A percentile compares a stretch with the other conserved stretches of the same genome.
Evolutionary conservation across 805 yeast genomes (phyloP).

Genomic region (Ogataea paraovalis): DNA sequence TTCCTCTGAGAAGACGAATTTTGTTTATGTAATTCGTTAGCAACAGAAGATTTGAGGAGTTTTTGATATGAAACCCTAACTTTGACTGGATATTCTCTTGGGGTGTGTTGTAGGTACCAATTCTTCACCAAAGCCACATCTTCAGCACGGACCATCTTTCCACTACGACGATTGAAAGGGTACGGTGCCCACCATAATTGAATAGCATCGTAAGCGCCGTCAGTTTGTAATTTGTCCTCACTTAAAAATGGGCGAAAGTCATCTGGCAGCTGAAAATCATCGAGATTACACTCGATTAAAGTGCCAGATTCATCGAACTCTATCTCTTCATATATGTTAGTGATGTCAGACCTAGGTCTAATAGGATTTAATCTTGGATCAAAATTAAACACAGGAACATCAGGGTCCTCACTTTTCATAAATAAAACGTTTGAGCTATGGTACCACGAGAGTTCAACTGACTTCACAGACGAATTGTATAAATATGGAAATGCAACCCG

Average conservation of each 20-base stretch:
- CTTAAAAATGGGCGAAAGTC: slow-evolving; percentile 50
- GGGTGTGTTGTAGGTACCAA: slow-evolving; percentile 74
- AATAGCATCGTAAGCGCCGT: slow-evolving; percentile 53
- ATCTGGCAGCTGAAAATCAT: slow-evolving; percentile 39
- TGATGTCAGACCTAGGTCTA: slow-evolving; percentile 21
- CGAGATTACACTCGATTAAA: slow-evolving; percentile 32
- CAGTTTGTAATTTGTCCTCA: slow-evolving; percentile 41
- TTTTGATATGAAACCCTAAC: slow-evolving; percentile 87
- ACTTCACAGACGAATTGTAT: slow-evolving; percentile 72
- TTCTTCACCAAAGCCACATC: slow-evolving; percentile 81
- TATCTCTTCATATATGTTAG: slow-evolving; percentile 12
- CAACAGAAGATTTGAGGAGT: slow-evolving; percentile 69
- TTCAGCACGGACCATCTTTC: slow-evolving; percentile 73
- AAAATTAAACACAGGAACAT: slow-evolving; percentile 52
- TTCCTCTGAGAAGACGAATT: slow-evolving; percentile 43
- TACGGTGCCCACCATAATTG: slow-evolving; percentile 75
- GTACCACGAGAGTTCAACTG: slow-evolving; percentile 60
- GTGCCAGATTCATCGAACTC: slow-evolving; percentile 25
- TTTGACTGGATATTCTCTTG: slow-evolving; percentile 60
- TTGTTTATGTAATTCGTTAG: slow-evolving; percentile 61
- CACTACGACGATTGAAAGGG: slow-evolving; percentile 78
- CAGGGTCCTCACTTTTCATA: slow-evolving; percentile 44
- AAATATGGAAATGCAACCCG: slow-evolving; percentile 82
- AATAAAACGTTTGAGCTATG: slow-evolving; percentile 57
- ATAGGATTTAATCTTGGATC: slow-evolving; percentile 57